Percentiles rank a stretch among this genome's conserved stretches.
These are phyloP conservation scores for Sclerospora graminicola DNA, from an alignment of 352 stramenopile genomes.

Conservation along the genomic window DNA sequence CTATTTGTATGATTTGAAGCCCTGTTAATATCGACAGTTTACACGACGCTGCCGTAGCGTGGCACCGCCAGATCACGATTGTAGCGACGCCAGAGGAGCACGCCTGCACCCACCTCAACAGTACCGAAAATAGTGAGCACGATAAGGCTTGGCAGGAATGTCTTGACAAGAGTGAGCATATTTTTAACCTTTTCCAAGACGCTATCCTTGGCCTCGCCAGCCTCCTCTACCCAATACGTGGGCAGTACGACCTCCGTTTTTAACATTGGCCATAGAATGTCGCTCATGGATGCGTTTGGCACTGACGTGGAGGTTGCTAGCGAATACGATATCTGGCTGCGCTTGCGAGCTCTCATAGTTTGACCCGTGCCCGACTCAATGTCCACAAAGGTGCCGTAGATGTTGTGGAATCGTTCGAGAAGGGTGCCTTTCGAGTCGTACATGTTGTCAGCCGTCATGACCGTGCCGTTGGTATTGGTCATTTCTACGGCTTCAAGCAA, in stretches of 20 bases:
- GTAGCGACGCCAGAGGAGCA: slow-evolving; percentile 35
- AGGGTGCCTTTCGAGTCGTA: slow-evolving; percentile 36
- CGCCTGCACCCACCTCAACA: slow-evolving; percentile 21
- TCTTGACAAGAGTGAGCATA: slow-evolving; percentile 30
- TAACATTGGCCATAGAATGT: slow-evolving; percentile 47
- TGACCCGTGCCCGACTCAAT: slow-evolving; percentile 61
- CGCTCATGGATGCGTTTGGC: slow-evolving; percentile 37
- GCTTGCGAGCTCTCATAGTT: slow-evolving; percentile 59
- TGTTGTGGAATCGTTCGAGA: slow-evolving; percentile 28
- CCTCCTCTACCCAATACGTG: slow-evolving; percentile 51
- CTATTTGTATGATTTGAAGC: slow-evolving; percentile 1
- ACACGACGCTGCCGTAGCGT: slow-evolving; percentile 24
- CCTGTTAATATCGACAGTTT: not conserved
- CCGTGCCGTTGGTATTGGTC: slow-evolving; percentile 40
- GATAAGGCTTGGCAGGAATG: slow-evolving; percentile 51
- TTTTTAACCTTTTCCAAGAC: slow-evolving; percentile 41
- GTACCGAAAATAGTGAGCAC: slow-evolving; percentile 39
- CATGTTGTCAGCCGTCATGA: slow-evolving; percentile 28
- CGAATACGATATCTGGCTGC: slow-evolving; percentile 45
- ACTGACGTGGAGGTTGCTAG: slow-evolving; percentile 31
- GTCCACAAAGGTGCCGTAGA: slow-evolving; percentile 54
- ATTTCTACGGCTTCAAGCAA: slow-evolving; percentile 38
- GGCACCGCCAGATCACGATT: slow-evolving; percentile 14
- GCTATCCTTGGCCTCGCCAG: slow-evolving; percentile 25
- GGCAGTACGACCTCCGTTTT: slow-evolving; percentile 46